These are phyloP conservation scores for Yarrowia sp. DNA, from an alignment of 805 yeast genomes.

Conservation along the genomic window DNA sequence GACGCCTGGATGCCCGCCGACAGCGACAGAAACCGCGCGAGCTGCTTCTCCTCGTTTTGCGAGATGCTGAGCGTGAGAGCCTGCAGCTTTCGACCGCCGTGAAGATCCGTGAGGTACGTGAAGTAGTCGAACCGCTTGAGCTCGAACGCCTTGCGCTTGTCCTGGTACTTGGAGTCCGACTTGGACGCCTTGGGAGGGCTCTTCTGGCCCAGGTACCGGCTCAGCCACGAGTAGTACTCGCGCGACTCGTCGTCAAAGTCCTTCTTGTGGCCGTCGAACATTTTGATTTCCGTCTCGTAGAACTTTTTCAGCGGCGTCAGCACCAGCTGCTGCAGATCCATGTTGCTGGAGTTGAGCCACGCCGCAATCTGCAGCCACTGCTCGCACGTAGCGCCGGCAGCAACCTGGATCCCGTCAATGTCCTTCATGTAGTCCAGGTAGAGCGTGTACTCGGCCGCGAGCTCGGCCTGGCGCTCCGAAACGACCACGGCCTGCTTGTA, in stretches of 20 bases:
- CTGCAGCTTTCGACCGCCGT: slow-evolving; percentile 46
- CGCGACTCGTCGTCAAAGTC: slow-evolving; percentile 47
- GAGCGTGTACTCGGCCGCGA: slow-evolving; percentile 39
- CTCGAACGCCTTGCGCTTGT: slow-evolving; percentile 43
- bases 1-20: slow-evolving; percentile 35
- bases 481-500: slow-evolving; percentile 40
- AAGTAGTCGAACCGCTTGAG: slow-evolving; percentile 46
- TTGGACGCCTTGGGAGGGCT: slow-evolving; percentile 36
- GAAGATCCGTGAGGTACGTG: slow-evolving; percentile 42
- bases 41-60: slow-evolving; percentile 40
- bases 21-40: slow-evolving; percentile 35
- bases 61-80: slow-evolving; percentile 41
- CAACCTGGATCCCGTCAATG: slow-evolving; percentile 36
- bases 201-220: slow-evolving; percentile 43
- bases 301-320: slow-evolving; percentile 43
- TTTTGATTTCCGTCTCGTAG: slow-evolving; percentile 45
- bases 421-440: slow-evolving; percentile 39
- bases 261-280: slow-evolving; percentile 42
- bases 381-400: slow-evolving; percentile 38
- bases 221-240: slow-evolving; percentile 47
- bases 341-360: slow-evolving; percentile 29
- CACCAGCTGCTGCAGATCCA: slow-evolving; percentile 38
- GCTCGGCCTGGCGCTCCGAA: slow-evolving; percentile 38
- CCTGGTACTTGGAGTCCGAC: slow-evolving; percentile 43
- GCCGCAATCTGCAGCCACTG: slow-evolving; percentile 32